Conservation (phyloP, 2,329 filamentous ascomycete species). For the Talaromyces sp. region DNA sequence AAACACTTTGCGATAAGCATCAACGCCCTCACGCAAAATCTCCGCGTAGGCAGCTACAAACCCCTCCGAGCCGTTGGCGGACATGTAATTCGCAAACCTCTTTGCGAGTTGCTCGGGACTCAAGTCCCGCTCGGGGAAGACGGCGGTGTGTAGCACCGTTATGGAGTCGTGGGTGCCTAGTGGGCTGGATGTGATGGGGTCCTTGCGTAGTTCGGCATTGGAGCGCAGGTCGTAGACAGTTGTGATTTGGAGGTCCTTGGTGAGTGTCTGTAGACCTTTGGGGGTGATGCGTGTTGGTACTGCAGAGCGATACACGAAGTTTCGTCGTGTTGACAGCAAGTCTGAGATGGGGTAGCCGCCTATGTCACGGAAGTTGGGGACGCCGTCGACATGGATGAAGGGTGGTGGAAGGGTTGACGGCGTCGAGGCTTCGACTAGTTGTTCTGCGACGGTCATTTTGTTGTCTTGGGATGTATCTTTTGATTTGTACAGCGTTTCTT, state of each 20-base stretch:
- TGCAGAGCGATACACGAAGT: slow-evolving; percentile 66
- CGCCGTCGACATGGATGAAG: slow-evolving; percentile 48
- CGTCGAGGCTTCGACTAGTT: neutral
- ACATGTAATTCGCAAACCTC: slow-evolving; percentile 61
- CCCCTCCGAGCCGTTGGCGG: slow-evolving; percentile 56
- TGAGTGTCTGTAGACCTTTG: slow-evolving; percentile 54
- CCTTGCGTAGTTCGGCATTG: slow-evolving; percentile 42
- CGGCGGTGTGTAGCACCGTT: slow-evolving; percentile 59
- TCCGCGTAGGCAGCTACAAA: slow-evolving; percentile 67
- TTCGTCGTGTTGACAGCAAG: slow-evolving; percentile 24
- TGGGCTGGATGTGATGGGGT: slow-evolving; percentile 36
- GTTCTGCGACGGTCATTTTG: slow-evolving; percentile 1
- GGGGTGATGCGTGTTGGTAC: slow-evolving; percentile 62
- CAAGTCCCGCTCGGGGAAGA: slow-evolving; percentile 65
- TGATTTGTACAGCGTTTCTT: neutral
- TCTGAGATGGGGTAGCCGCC: slow-evolving; percentile 56
- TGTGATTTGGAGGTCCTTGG: slow-evolving; percentile 56
- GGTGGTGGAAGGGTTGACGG: slow-evolving; percentile 3
- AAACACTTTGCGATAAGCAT: slow-evolving; percentile 59
- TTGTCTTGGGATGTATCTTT: neutral
- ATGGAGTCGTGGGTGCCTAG: slow-evolving; percentile 44
- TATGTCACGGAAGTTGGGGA: slow-evolving; percentile 68
- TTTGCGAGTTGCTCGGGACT: slow-evolving; percentile 62
- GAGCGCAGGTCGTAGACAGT: slow-evolving; percentile 69
- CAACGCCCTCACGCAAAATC: slow-evolving; percentile 65